Base-by-base conservation (phyloP, 106 monocot species). In the Posidonia australis region DNA sequence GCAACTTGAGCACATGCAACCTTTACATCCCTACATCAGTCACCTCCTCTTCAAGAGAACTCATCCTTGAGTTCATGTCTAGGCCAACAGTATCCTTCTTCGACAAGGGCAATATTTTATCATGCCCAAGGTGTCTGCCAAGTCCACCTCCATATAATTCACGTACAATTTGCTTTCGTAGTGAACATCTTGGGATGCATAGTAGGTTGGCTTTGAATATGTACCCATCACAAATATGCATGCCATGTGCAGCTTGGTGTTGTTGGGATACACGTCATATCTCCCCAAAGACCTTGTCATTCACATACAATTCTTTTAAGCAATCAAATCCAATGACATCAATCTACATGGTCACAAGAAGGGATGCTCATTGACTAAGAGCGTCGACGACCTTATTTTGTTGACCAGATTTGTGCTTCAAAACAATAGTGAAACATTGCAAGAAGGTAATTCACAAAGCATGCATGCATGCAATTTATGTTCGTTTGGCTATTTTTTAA, bases 1-100 rank as follows among this genome's bases (percentile, higher is more conserved):
- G n/a, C n/a, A n/a, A n/a, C n/a, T n/a, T n/a, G n/a, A n/a, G n/a
- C n/a, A n/a, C n/a, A n/a, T n/a, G n/a, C n/a, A n/a, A n/a, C n/a
- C n/a, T n/a, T n/a, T n/a, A n/a, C n/a, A n/a, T n/a, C n/a, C n/a
- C n/a, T n/a, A n/a, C n/a, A n/a, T n/a, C n/a, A n/a, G n/a, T n/a
- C n/a, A n/a, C n/a, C n/a, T n/a, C n/a, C n/a, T n/a, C n/a, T n/a
- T n/a, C n/a, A n/a, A n/a, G n/a, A n/a, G n/a, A n/a, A n/a, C n/a
- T n/a, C n/a, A n/a, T n/a, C n/a, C n/a, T n/a, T n/a, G n/a, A n/a
- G n/a, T n/a, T n/a, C n/a, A n/a, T n/a, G n/a, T n/a, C n/a, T n/a
- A n/a, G 53, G 68, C 62, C 62, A 67, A 60, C 36, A 67, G n/a
- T 57, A 74, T 0, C 60, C 0, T 28, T 58, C 41, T 13, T 66